These are phyloP conservation scores for Telfairia occidentalis DNA, from an alignment of 331 rosid genomes.

Conservation along the genomic window DNA sequence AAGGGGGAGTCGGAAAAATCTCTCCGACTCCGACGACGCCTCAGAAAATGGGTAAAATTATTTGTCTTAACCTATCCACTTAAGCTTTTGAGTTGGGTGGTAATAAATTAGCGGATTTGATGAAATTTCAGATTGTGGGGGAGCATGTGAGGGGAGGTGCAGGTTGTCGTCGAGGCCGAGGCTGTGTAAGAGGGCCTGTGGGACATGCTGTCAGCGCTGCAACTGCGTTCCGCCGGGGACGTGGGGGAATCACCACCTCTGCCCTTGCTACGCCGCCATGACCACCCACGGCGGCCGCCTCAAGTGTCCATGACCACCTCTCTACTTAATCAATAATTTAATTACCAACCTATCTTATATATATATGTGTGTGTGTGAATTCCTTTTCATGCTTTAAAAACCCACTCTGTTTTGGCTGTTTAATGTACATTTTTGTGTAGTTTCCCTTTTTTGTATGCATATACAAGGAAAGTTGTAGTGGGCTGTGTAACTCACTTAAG, in stretches of 20 bases:
- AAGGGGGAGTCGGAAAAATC: background rate
- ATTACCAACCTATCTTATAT: background rate
- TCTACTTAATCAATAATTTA: too few species aligned
- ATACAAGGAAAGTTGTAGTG: too few species aligned
- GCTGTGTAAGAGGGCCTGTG: constrained; percentile 12
- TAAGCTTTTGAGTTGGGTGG: background rate
- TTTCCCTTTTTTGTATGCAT: background rate
- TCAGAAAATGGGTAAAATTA: background rate
- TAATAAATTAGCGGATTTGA: too few species aligned
- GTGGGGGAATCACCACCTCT: constrained; percentile 4
- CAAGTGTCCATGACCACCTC: background rate
- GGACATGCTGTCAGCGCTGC: constrained; percentile 6
- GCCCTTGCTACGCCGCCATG: constrained; percentile 12
- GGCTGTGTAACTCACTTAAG: too few species aligned
- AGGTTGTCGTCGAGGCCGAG: constrained; percentile 10
- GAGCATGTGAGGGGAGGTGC: background rate
- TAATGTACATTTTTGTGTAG: background rate
- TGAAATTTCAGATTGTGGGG: background rate
- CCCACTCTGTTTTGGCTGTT: too few species aligned
- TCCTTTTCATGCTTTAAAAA: too few species aligned
- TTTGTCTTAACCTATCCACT: background rate
- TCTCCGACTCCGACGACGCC: background rate
- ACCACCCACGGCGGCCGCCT: constrained; percentile 6
- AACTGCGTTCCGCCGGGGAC: constrained; percentile 13
- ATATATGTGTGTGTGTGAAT: background rate